These are phyloP conservation scores for Cadophora malorum DNA, from an alignment of 2,329 filamentous ascomycete genomes.

Conservation along the genomic window DNA sequence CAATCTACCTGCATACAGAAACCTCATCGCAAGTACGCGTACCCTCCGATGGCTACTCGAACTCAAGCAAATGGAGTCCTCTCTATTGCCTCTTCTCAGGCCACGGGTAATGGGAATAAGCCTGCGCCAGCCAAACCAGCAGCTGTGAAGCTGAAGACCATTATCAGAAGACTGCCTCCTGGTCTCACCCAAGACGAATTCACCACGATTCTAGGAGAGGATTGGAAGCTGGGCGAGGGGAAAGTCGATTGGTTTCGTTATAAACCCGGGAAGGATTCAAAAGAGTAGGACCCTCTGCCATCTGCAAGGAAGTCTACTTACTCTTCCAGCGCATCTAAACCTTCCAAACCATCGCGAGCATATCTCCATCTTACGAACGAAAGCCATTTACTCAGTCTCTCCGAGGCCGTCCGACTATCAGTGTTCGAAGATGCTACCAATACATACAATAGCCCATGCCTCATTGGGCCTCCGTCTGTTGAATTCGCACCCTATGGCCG, in stretches of 20 bases:
- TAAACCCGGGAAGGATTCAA: constrained; percentile 77
- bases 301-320: constrained; percentile 18
- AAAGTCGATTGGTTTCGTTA: constrained; percentile 87
- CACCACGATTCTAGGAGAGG: constrained; percentile 70
- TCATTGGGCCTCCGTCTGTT: constrained; percentile 79
- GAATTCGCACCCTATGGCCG: constrained; percentile 88
- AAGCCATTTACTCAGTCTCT: constrained; percentile 69
- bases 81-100: constrained; percentile 55
- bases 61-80: constrained; percentile 59
- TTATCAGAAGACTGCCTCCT: constrained; percentile 84
- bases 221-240: constrained; percentile 82
- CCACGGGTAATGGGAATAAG: constrained; percentile 51
- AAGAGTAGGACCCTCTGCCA: constrained; percentile 64
- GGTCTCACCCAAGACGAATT: constrained; percentile 84
- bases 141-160: constrained; percentile 74
- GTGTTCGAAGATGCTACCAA: constrained; percentile 84
- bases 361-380: constrained; percentile 83
- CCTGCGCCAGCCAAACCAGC: constrained; percentile 52
- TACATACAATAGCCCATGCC: constrained; percentile 71
- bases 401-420: constrained; percentile 70
- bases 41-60: constrained; percentile 25
- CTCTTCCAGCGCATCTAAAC: constrained; percentile 74
- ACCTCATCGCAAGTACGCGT: not conserved
- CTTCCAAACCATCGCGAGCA: constrained; percentile 78
- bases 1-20: not conserved